These are phyloP conservation scores for Pestalotiopsis sp. DNA, from an alignment of 2,329 filamentous ascomycete species.

Conservation along the genomic window DNA sequence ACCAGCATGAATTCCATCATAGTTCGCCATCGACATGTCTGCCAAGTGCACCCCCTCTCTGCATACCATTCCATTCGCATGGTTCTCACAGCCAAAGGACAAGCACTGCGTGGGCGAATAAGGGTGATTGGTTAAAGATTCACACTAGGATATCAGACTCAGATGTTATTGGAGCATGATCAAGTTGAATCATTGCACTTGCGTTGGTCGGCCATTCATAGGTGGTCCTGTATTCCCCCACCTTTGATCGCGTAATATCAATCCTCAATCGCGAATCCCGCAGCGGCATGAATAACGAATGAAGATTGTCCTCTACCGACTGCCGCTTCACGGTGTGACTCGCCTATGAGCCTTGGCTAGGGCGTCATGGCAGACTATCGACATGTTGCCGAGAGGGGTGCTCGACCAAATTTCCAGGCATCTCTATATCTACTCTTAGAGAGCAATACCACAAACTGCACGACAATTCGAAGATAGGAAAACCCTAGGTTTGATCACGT, in stretches of 20 bases:
- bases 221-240: not conserved
- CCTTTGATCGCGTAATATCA: constrained; percentile 6
- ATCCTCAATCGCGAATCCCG: constrained; percentile 1
- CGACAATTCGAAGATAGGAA: not conserved
- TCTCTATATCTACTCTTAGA: not conserved
- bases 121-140: not conserved
- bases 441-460: not conserved
- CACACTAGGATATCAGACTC: not conserved
- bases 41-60: not conserved
- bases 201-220: not conserved
- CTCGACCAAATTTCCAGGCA: not conserved
- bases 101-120: not conserved
- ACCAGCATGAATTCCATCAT: constrained; percentile 9
- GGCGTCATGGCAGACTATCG: not conserved
- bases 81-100: not conserved
- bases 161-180: not conserved
- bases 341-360: not conserved
- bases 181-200: not conserved
- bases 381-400: not conserved
- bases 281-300: not conserved
- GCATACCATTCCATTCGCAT: not conserved
- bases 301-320: not conserved
- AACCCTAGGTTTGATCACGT: not conserved
- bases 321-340: not conserved
- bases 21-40: not conserved